Evolutionary conservation across 768 basidiomycete genomes (phyloP).

Genomic region (Solioccasus polychromus): DNA sequence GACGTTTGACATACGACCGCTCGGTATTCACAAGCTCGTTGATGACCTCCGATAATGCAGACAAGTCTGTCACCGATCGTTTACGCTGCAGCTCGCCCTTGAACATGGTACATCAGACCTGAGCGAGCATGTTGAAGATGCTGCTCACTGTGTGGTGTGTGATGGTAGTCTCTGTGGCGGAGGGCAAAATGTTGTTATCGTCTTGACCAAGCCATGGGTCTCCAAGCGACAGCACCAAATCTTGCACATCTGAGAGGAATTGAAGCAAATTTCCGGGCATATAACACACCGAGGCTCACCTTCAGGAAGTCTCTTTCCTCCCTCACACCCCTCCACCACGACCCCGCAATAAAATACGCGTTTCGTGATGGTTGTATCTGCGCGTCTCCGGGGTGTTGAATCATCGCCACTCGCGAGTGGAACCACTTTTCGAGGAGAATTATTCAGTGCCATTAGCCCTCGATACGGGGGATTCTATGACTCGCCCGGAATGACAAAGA

Average conservation of each 20-base stretch:
- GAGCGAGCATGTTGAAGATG: not conserved
- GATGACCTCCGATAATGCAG: constrained; percentile 69
- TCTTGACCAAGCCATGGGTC: constrained; percentile 55
- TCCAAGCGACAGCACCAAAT: constrained; percentile 75
- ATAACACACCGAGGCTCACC: constrained; percentile 41
- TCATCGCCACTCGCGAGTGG: constrained; percentile 73
- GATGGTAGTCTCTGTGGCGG: constrained; percentile 38
- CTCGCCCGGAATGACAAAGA: constrained; percentile 1
- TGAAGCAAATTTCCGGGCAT: constrained; percentile 7
- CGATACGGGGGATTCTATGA: constrained; percentile 11
- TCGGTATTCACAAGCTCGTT: constrained; percentile 90
- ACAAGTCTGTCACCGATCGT: constrained; percentile 61
- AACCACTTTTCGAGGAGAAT: constrained; percentile 70
- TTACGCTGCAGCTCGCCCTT: constrained; percentile 38
- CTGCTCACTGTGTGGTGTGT: constrained; percentile 43
- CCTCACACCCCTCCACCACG: constrained; percentile 80
- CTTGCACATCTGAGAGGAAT: constrained; percentile 61
- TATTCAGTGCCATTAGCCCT: constrained; percentile 56
- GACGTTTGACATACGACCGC: constrained; percentile 79
- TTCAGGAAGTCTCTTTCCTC: constrained; percentile 63
- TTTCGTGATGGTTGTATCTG: constrained; percentile 50
- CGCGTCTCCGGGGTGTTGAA: constrained; percentile 41
- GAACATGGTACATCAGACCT: constrained; percentile 11
- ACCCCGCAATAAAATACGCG: constrained; percentile 90
- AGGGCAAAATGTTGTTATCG: constrained; percentile 46